Evolutionary conservation across 2,329 filamentous ascomycete species (phyloP).

Genomic region (Alternaria gansuensis): DNA sequence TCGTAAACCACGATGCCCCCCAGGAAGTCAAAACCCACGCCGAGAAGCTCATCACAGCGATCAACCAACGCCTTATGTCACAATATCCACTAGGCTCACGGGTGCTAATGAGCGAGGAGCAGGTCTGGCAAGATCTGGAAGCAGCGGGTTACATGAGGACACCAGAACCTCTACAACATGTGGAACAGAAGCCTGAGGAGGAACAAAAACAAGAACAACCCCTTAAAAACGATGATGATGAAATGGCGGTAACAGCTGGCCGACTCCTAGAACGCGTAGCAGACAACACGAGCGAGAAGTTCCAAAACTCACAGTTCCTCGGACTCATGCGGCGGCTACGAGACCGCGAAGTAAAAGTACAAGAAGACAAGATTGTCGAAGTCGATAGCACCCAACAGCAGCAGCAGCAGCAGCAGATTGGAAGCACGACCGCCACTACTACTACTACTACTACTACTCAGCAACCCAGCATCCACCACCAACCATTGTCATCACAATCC

Average conservation of each 20-base stretch:
- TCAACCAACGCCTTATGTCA: slow-evolving; percentile 51
- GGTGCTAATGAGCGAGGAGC: slow-evolving; percentile 35
- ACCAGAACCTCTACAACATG: slow-evolving; percentile 25
- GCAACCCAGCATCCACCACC: not conserved
- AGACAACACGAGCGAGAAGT: slow-evolving; percentile 75
- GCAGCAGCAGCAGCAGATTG: slow-evolving; percentile 1
- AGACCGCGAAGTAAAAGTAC: slow-evolving; percentile 74
- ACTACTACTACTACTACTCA: slow-evolving; percentile 4
- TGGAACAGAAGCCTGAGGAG: slow-evolving; percentile 41
- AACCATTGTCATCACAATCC: not conserved
- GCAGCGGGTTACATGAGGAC: slow-evolving; percentile 43
- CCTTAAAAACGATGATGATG: slow-evolving; percentile 64
- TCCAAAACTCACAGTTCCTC: slow-evolving; percentile 79
- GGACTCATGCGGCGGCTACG: slow-evolving; percentile 78
- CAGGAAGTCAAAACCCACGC: slow-evolving; percentile 38
- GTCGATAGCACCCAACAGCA: slow-evolving; percentile 42
- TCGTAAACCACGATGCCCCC: slow-evolving; percentile 38
- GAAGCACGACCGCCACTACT: not conserved
- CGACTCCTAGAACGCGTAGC: slow-evolving; percentile 74
- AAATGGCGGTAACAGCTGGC: slow-evolving; percentile 75
- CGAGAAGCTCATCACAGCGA: slow-evolving; percentile 40
- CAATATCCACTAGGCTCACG: slow-evolving; percentile 42
- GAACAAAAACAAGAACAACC: slow-evolving; percentile 39
- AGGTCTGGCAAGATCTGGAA: slow-evolving; percentile 43
- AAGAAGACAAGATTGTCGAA: slow-evolving; percentile 73